Conservation (phyloP, 225 moss, liverwort and hornwort species). For the Ulota crispa region DNA sequence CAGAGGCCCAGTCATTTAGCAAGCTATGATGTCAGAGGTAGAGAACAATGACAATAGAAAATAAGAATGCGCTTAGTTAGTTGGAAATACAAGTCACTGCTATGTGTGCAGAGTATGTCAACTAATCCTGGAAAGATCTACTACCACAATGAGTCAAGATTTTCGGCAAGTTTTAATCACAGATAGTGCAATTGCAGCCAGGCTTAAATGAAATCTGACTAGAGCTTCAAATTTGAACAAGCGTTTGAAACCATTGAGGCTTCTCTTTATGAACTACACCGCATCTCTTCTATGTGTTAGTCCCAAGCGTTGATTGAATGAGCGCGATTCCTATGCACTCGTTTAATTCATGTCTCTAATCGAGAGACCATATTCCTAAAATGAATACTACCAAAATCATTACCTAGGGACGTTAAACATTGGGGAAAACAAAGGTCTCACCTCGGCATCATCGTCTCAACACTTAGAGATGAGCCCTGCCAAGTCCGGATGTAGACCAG, state of each 20-base stretch:
- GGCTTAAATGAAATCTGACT: not conserved
- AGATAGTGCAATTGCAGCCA: not conserved
- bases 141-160: not conserved
- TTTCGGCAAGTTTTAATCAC: not conserved
- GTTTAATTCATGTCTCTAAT: not conserved
- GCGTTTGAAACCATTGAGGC: not conserved
- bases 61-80: not conserved
- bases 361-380: not conserved
- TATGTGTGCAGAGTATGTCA: not conserved
- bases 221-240: not conserved
- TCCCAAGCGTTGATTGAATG: not conserved
- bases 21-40: not conserved
- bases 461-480: slow-evolving; percentile 9
- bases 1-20: not conserved
- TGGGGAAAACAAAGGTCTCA: slow-evolving; percentile 8
- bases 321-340: not conserved
- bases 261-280: no score
- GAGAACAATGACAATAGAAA: not conserved
- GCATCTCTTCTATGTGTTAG: not conserved
- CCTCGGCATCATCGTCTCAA: slow-evolving; percentile 24
- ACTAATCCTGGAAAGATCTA: not conserved
- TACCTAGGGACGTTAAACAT: not conserved
- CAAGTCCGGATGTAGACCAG: not conserved
- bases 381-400: not conserved
- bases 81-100: not conserved